These are phyloP conservation scores for Pichia paraexigua DNA, from an alignment of 805 yeast species.

Conservation along the genomic window DNA sequence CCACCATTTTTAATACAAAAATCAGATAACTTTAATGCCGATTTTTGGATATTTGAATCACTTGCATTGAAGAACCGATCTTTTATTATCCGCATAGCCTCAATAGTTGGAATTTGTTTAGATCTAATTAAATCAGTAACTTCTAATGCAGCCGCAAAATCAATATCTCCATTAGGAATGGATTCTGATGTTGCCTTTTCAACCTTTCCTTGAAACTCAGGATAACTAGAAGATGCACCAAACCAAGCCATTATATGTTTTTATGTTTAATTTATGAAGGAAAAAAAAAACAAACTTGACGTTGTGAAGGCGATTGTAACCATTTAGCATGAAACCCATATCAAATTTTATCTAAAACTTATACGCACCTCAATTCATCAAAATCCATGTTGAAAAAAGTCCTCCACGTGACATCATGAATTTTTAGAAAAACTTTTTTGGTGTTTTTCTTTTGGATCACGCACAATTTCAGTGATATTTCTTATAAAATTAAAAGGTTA, in stretches of 20 bases:
- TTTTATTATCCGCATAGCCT: constrained; percentile 79
- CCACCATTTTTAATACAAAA: constrained; percentile 93
- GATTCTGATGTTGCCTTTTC: constrained; percentile 77
- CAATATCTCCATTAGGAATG: constrained; percentile 89
- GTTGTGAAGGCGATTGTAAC: not conserved
- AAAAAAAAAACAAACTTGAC: not conserved
- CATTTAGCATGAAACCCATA: not conserved
- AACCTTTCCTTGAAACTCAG: constrained; percentile 53
- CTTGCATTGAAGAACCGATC: constrained; percentile 49
- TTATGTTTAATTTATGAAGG: no score
- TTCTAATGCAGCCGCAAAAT: constrained; percentile 63
- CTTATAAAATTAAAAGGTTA: no score
- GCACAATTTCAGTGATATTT: no score
- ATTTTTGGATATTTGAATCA: constrained; percentile 75
- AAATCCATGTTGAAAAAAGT: no score
- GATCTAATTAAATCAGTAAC: constrained; percentile 81
- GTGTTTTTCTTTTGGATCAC: no score
- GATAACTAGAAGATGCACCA: constrained; percentile 22
- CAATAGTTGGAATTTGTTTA: constrained; percentile 68
- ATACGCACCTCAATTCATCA: no score
- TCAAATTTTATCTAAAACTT: not conserved
- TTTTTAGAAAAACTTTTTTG: no score
- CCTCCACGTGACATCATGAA: no score
- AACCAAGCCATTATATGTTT: constrained; percentile 44
- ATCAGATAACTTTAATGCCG: constrained; percentile 72